Percentiles rank a stretch among this genome's conserved stretches.
Evolutionary conservation across 2,329 filamentous ascomycete genomes (phyloP).

Genomic region (Paracorniculantispora psalliotae): DNA sequence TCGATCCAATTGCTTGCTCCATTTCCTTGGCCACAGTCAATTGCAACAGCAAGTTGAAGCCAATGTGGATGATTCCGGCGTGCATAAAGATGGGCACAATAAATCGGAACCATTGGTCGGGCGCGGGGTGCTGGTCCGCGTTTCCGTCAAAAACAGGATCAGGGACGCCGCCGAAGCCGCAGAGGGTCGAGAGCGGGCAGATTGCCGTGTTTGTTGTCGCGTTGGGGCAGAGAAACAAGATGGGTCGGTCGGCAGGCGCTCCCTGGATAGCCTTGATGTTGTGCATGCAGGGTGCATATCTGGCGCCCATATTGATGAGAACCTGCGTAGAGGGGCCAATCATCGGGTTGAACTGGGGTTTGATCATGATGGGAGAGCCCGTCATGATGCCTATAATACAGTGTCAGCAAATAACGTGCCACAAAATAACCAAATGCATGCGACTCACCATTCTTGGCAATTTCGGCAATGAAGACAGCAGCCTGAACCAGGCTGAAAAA

Average conservation of each 20-base stretch:
- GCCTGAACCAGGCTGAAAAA: conserved; percentile 71
- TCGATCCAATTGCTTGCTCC: conserved; percentile 80
- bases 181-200: conserved; percentile 75
- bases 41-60: conserved; percentile 90
- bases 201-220: conserved; percentile 55
- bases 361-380: conserved; percentile 69
- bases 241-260: conserved; percentile 28
- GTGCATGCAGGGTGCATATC: conserved; percentile 94
- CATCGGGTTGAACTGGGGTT: conserved; percentile 92
- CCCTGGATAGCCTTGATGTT: conserved; percentile 63
- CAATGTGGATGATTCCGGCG: conserved; percentile 88
- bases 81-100: conserved; percentile 95
- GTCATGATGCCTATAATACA: conserved; percentile 60
- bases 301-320: conserved; percentile 93
- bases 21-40: conserved; percentile 87
- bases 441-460: conserved; percentile 72
- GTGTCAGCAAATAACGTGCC: conserved; percentile 10
- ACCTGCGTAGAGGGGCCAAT: conserved; percentile 89
- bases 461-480: conserved; percentile 81
- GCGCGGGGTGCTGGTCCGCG: conserved; percentile 50
- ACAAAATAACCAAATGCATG: not conserved
- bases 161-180: conserved; percentile 72
- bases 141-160: conserved; percentile 57
- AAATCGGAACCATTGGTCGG: conserved; percentile 96
- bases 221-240: conserved; percentile 77